Conservation (phyloP, 108 stramenopile genomes). For the Skeletonema grethae region DNA sequence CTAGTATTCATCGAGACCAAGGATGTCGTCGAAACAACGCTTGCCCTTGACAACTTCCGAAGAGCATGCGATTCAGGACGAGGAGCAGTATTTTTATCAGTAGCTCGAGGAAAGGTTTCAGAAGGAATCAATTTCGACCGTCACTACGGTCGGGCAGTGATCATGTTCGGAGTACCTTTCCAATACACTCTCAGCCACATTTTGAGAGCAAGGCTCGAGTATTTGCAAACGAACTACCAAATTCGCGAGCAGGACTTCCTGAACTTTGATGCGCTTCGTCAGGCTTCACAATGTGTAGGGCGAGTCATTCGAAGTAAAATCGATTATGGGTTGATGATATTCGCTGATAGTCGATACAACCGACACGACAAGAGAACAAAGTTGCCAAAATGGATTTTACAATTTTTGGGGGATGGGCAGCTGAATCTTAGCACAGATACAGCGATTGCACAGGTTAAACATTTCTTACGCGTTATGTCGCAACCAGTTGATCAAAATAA, state of each 20-base stretch:
- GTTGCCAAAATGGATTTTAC: slow-evolving; percentile 96
- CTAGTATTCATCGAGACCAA: slow-evolving; percentile 99
- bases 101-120: slow-evolving; percentile 99
- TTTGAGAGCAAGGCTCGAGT: slow-evolving; percentile 93
- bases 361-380: slow-evolving; percentile 95
- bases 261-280: slow-evolving; percentile 95
- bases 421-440: slow-evolving; percentile 93
- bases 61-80: slow-evolving; percentile 98
- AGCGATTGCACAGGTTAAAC: slow-evolving; percentile 77
- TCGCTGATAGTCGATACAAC: slow-evolving; percentile 94
- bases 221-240: slow-evolving; percentile 91
- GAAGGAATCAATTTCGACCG: slow-evolving; percentile 99
- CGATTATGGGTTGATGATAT: slow-evolving; percentile 96
- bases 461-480: slow-evolving; percentile 93
- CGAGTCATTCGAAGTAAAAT: slow-evolving; percentile 95
- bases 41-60: slow-evolving; percentile 97
- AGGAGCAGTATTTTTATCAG: slow-evolving; percentile 98
- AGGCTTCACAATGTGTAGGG: slow-evolving; percentile 94
- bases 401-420: slow-evolving; percentile 90
- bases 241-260: slow-evolving; percentile 97
- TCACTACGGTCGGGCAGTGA: slow-evolving; percentile 97
- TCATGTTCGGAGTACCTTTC: slow-evolving; percentile 99
- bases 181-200: slow-evolving; percentile 98
- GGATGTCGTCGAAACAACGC: slow-evolving; percentile 98
- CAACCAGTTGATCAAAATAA: slow-evolving; percentile 93